phyloP scores from a whole-genome alignment of 2,329 filamentous ascomycete genomes.

The Cladosporium austrohemisphaericum region DNA sequence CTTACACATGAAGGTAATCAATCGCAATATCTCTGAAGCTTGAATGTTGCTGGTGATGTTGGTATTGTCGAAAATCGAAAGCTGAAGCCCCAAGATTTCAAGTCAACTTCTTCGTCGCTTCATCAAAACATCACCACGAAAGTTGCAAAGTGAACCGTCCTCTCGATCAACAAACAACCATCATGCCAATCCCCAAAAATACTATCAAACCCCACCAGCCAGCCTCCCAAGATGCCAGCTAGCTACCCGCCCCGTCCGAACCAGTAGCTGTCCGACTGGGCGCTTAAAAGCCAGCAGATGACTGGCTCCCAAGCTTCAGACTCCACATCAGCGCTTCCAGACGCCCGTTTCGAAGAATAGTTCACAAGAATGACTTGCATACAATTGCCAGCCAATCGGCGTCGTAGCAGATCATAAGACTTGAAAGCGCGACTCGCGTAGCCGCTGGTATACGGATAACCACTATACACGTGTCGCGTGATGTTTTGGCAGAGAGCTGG shows the following conservation, averaged over 20 bases:
- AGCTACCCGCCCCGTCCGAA: background rate
- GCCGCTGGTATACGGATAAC: conserved; percentile 2
- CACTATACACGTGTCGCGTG: conserved; percentile 7
- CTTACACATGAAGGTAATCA: no score
- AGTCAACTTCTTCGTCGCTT: no score
- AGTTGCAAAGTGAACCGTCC: background rate
- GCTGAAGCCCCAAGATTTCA: no score
- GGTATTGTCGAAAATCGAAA: no score
- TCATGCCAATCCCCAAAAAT: background rate
- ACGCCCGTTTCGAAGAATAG: conserved; percentile 7
- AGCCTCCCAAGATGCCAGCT: no score
- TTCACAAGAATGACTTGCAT: conserved; percentile 12
- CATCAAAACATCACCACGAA: background rate
- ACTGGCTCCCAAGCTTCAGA: conserved; percentile 2
- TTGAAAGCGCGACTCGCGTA: background rate
- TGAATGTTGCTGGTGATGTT: no score
- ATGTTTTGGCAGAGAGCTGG: background rate
- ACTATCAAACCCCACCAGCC: background rate
- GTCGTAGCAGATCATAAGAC: background rate
- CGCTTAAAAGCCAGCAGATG: conserved; percentile 8
- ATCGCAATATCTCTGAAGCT: no score
- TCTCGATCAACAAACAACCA: background rate
- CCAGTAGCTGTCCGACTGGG: background rate
- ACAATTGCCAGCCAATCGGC: background rate
- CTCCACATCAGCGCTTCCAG: conserved; percentile 9